Percentiles rank a stretch among this genome's conserved stretches.
These are phyloP conservation scores for Leptomonas seymouri DNA, from an alignment of 208 protist species.

Conservation along the genomic window DNA sequence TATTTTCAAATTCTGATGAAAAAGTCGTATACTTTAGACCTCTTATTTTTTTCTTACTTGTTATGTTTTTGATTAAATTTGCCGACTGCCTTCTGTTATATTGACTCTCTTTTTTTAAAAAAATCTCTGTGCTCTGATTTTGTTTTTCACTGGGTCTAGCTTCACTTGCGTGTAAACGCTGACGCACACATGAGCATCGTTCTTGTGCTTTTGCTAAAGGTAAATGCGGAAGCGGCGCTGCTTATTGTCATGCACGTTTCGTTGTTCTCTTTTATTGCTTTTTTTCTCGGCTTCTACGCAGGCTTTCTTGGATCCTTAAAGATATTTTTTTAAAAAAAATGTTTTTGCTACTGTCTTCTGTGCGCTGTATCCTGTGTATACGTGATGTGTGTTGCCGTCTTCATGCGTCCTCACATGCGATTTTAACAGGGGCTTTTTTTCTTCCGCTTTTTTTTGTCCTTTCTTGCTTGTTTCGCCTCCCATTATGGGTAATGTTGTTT, in stretches of 20 bases:
- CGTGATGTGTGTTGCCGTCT: conserved; percentile 10
- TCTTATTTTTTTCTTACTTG: conserved; percentile 17
- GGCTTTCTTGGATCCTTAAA: conserved; percentile 30
- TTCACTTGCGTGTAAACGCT: conserved; percentile 8
- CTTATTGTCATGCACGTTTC: conserved; percentile 16
- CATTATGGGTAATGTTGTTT: neutral
- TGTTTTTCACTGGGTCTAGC: conserved; percentile 17
- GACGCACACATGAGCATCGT: neutral
- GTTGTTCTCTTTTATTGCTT: conserved; percentile 25
- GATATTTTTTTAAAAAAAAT: conserved; percentile 32
- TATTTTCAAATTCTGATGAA: conserved; percentile 23
- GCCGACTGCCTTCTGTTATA: neutral
- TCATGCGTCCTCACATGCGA: conserved; percentile 14
- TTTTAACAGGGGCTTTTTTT: neutral
- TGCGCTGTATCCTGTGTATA: conserved; percentile 19
- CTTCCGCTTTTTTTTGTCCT: conserved; percentile 17
- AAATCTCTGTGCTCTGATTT: neutral
- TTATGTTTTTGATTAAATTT: conserved; percentile 2
- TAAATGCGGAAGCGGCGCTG: conserved; percentile 13
- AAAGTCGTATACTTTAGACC: conserved; percentile 15
- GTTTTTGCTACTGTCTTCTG: conserved; percentile 29
- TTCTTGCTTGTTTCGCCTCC: neutral
- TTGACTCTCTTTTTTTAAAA: conserved; percentile 3
- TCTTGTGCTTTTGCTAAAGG: neutral
- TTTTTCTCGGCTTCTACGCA: conserved; percentile 20